Evolutionary conservation across 225 moss, liverwort and hornwort genomes (phyloP).

Genomic region (Thuidium tamariscinum): DNA sequence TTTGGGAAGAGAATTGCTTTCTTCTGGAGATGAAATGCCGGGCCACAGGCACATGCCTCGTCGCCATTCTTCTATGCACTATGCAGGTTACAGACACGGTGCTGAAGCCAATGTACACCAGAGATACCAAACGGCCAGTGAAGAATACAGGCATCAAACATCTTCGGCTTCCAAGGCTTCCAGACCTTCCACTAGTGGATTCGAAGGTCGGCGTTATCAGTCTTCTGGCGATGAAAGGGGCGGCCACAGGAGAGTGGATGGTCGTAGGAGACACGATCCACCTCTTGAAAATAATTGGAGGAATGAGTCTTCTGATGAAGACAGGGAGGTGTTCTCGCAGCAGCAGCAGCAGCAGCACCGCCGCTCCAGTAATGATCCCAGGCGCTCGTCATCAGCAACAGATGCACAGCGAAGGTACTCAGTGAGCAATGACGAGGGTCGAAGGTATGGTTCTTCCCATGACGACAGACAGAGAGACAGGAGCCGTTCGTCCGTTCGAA

Average conservation of each 20-base stretch:
- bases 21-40: constrained; percentile 23
- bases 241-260: neutral
- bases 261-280: neutral
- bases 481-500: constrained; percentile 6
- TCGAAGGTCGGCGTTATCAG: constrained; percentile 14
- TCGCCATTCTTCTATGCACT: neutral
- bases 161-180: constrained; percentile 10
- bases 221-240: constrained; percentile 17
- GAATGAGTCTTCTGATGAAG: constrained; percentile 29
- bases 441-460: neutral
- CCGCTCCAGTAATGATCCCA: neutral
- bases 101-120: neutral
- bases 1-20: constrained; percentile 13
- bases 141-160: neutral
- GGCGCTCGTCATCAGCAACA: constrained; percentile 16
- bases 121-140: constrained; percentile 3
- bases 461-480: constrained; percentile 9
- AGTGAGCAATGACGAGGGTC: constrained; percentile 6
- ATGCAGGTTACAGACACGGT: neutral
- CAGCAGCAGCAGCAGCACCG: neutral
- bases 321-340: neutral
- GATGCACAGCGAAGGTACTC: neutral
- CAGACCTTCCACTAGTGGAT: neutral
- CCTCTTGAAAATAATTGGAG: neutral
- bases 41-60: neutral